Percentiles rank a stretch among this genome's conserved stretches.
Conservation (phyloP, 108 stramenopile species). For the Cyclostephanos tholiformis region DNA sequence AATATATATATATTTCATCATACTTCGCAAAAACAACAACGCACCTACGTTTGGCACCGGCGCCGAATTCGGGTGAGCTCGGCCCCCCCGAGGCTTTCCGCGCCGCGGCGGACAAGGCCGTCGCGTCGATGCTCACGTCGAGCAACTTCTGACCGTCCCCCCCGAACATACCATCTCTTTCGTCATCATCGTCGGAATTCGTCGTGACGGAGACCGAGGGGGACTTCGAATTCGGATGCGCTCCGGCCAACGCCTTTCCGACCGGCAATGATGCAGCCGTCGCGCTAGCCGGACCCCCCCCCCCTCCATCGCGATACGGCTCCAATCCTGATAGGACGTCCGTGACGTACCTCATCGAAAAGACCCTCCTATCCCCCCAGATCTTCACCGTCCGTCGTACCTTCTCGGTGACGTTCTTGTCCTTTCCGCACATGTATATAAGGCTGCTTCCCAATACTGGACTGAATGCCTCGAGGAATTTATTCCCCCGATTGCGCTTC, state of each 20-base stretch:
- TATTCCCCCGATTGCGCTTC: constrained; percentile 85
- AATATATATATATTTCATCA: too few species aligned
- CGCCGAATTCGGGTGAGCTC: constrained; percentile 13
- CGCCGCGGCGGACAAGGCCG: constrained; percentile 20
- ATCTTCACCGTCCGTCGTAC: constrained; percentile 84
- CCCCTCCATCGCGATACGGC: constrained; percentile 51
- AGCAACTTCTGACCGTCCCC: constrained; percentile 35
- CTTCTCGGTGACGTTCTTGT: constrained; percentile 59
- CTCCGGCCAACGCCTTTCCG: background rate
- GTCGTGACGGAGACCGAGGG: constrained; percentile 26
- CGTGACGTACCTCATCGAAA: constrained; percentile 72
- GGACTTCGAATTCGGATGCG: constrained; percentile 11
- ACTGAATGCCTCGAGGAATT: constrained; percentile 82
- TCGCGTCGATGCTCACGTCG: constrained; percentile 55
- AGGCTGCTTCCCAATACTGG: constrained; percentile 73
- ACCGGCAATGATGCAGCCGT: constrained; percentile 6
- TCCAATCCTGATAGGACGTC: constrained; percentile 77
- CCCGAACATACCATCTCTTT: constrained; percentile 62
- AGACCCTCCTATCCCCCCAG: constrained; percentile 85
- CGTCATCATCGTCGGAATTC: constrained; percentile 32
- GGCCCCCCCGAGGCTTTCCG: background rate
- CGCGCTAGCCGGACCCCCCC: background rate
- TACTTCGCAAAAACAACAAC: too few species aligned
- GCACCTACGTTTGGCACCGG: constrained; percentile 54
- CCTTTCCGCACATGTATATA: constrained; percentile 56